phyloP scores from a whole-genome alignment of 208 protist species.

The Acanthamoeba quina region DNA sequence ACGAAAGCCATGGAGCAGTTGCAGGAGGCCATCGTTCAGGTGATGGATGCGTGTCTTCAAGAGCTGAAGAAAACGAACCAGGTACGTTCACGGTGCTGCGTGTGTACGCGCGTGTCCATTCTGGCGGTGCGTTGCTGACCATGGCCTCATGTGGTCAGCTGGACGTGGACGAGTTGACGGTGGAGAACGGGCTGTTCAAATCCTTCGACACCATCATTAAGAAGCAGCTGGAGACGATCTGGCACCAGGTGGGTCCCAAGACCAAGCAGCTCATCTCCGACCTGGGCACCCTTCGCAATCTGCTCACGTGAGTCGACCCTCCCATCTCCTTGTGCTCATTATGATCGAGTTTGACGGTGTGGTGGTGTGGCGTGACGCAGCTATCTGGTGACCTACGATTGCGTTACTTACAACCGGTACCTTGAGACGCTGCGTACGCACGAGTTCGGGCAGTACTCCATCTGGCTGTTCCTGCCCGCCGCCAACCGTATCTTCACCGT shows the following conservation, averaged over 20 bases:
- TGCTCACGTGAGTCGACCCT: constrained; percentile 7
- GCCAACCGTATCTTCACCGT: constrained; percentile 40
- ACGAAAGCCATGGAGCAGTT: constrained; percentile 68
- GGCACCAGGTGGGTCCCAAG: constrained; percentile 65
- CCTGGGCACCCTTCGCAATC: constrained; percentile 52
- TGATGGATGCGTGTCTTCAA: constrained; percentile 69
- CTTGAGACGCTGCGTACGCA: constrained; percentile 56
- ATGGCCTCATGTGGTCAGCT: not conserved
- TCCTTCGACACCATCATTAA: constrained; percentile 71
- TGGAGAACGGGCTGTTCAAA: constrained; percentile 72
- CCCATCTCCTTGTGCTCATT: not conserved
- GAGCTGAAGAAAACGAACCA: constrained; percentile 71
- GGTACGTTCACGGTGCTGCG: not conserved
- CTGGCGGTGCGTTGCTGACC: not conserved
- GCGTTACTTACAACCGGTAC: constrained; percentile 67
- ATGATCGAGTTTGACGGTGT: not conserved
- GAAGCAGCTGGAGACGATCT: constrained; percentile 60
- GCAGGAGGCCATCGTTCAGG: constrained; percentile 68
- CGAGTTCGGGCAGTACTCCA: constrained; percentile 56
- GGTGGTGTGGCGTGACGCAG: not conserved
- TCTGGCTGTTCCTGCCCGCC: constrained; percentile 57
- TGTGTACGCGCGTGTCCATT: too few relatives aligned
- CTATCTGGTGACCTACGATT: constrained; percentile 66
- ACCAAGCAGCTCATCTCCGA: constrained; percentile 73
- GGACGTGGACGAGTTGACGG: constrained; percentile 64